Base-by-base conservation (phyloP, 2,329 filamentous ascomycete genomes). In the Madurella mycetomatis region DNA sequence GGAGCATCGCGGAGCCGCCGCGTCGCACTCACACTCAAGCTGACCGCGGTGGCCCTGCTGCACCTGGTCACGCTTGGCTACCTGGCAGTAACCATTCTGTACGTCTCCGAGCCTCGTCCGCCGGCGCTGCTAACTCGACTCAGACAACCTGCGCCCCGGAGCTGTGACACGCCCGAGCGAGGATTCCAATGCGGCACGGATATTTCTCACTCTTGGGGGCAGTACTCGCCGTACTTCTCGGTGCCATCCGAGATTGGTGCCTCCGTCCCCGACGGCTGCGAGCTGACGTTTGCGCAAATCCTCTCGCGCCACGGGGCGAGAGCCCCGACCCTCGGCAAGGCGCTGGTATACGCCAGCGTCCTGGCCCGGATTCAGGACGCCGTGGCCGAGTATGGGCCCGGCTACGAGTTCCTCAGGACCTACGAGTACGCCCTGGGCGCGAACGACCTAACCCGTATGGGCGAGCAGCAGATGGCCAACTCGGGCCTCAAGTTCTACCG, bases 221-320 rank as follows among this genome's bases (percentile, higher is more conserved):
- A 92, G 68, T 96, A 96, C 69, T 87, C 90, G 16, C 89, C 91
- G 1, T 95, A 84, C 72, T 96, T 88, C 71, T 80, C 85, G 1
- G 85, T 92, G 0, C 79, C 84, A 7, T 90, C 87, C 1, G 75
- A 81, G 2, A 81, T 90, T 48, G 74, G 82, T 15, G 63, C 77
- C 7, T 74, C 75, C 8, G 73, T 87, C 1, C 91, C 90, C 0
- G 61, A 74, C 0, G 76, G 75, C n/a, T 96, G 92, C 71, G 73
- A 80, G 12, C 73, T 92, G 62, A 92, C 85, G 2, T 92, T 95
- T 70, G 92, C 81, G 1, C 87, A 92, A 65, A 75, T 92, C 19
- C 79, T 96, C 46, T 91, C 90, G 18, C 84, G 92, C 2, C 92
- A 96, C 67, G 92, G 91, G 46, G 88, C 89, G 39, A 82, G 92